Evolutionary conservation across 2,329 filamentous ascomycete genomes (phyloP), one percentile per base, ranked within the genome.

Genomic region (Microdochium trichocladiopsis): DNA sequence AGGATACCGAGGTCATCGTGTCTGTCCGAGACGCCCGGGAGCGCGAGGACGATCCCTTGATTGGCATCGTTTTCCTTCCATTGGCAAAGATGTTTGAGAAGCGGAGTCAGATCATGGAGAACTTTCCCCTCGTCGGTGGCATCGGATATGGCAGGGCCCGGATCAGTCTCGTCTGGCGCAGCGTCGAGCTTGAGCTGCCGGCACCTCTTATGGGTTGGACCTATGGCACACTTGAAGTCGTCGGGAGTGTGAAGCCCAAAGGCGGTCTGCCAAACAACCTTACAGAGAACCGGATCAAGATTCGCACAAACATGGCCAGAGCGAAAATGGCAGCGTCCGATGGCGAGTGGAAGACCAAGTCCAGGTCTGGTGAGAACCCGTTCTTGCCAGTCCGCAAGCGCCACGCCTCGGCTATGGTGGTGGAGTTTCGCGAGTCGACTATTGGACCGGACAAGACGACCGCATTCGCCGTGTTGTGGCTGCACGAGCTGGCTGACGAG

Each of bases 81-180:
- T 72, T 90, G 0, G 66, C 69, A 2, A 80, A 84, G 24, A 61
- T 89, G 0, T 82, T 90, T 61, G 72, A 76, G 49, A 72, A 84
- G 9, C 75, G 77, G 23, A 84, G 82, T 18, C 87, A 90, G 57
- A 69, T 87, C 25, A 82, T 84, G 65, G 76, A 79, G 8, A 80
- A 74, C 53, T 90, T 82, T 61, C 87, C 87, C 0, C 66, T 91
- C 2, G 76, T 82, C 5, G 87, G 87, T 2, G 87, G 87, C 0
- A 78, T 90, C n/a, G 87, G 87, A 2, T 87, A 82, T 57, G 87
- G 87, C 1, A 77, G 84, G 43, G 77, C 80, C 37, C 75, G 87
- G 11, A 75, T 91, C 52, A 89, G 85, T 16, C 75, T 90, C 72
- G 82, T 90, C 2, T 90, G 87, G 76, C 78, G 87, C 47, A 87